phyloP scores from a whole-genome alignment of 805 yeast genomes.

The Suhomyces pyralidae region DNA sequence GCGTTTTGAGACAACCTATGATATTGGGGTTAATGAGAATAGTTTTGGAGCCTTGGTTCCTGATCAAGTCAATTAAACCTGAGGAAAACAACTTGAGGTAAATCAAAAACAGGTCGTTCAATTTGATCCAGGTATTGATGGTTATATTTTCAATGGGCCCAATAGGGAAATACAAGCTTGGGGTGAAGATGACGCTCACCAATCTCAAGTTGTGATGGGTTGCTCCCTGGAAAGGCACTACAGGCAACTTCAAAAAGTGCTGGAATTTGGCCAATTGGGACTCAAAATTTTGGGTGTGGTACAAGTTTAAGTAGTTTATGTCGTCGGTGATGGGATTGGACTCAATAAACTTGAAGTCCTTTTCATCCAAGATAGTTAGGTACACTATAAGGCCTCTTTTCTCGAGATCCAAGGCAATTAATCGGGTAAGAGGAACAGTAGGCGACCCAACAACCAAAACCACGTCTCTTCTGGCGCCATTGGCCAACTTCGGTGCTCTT shows the following conservation, averaged over 20 bases:
- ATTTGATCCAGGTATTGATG: conserved; percentile 48
- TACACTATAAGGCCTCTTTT: conserved; percentile 79
- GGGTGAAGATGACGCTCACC: conserved; percentile 66
- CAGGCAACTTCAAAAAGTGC: conserved; percentile 49
- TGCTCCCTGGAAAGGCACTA: conserved; percentile 58
- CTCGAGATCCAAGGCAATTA: conserved; percentile 71
- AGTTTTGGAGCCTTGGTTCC: conserved; percentile 49
- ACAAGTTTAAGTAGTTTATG: conserved; percentile 61
- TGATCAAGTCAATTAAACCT: conserved; percentile 53
- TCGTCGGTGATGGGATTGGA: conserved; percentile 62
- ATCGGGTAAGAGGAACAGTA: conserved; percentile 65
- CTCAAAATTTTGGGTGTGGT: conserved; percentile 43
- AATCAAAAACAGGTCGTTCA: conserved; percentile 45
- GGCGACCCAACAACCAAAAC: conserved; percentile 76
- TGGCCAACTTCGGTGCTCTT: conserved; percentile 58
- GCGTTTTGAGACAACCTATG: conserved; percentile 50
- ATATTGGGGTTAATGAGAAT: conserved; percentile 56
- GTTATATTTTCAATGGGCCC: conserved; percentile 65
- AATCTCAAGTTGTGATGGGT: conserved; percentile 53
- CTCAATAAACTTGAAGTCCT: conserved; percentile 50
- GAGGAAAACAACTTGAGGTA: conserved; percentile 52
- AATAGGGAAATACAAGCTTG: conserved; percentile 63
- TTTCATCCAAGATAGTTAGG: conserved; percentile 64
- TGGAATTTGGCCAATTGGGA: conserved; percentile 50
- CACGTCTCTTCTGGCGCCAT: conserved; percentile 76